These are phyloP conservation scores for Malus hybrid DNA, from an alignment of 331 rosid genomes.

Conservation along the genomic window DNA sequence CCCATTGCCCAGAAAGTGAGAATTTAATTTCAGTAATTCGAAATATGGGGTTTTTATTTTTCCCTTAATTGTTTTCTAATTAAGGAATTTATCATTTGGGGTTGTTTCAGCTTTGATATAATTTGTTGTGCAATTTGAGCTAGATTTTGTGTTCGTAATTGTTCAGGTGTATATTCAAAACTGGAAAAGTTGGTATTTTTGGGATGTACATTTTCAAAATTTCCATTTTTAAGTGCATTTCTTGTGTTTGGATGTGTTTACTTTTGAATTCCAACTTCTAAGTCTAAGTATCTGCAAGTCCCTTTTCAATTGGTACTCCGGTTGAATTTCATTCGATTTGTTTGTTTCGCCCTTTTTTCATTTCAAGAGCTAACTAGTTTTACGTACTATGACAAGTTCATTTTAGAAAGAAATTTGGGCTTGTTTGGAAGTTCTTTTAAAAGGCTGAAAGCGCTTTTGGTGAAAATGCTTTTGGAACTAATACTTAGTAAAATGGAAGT, in stretches of 20 bases:
- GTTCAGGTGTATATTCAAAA: not conserved
- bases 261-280: too few relatives aligned
- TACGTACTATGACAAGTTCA: not conserved
- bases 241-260: not conserved
- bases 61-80: not conserved
- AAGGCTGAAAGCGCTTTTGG: too few relatives aligned
- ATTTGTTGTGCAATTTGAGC: not conserved
- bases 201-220: not conserved
- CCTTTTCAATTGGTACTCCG: not conserved
- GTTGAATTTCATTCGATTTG: not conserved
- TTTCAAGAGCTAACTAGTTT: too few relatives aligned
- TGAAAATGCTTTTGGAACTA: too few relatives aligned
- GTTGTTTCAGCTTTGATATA: not conserved
- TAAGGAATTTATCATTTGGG: not conserved
- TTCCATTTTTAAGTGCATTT: not conserved
- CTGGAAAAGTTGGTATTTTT: not conserved
- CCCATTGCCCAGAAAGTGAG: slow-evolving; percentile 17
- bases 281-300: too few relatives aligned
- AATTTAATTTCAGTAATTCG: not conserved
- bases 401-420: not conserved
- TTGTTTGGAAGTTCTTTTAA: too few relatives aligned
- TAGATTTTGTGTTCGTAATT: not conserved
- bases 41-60: not conserved
- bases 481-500: too few relatives aligned
- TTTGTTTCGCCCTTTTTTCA: too few relatives aligned